These are phyloP conservation scores for Phytophthora crassamura DNA, from an alignment of 352 stramenopile genomes.

Conservation along the genomic window DNA sequence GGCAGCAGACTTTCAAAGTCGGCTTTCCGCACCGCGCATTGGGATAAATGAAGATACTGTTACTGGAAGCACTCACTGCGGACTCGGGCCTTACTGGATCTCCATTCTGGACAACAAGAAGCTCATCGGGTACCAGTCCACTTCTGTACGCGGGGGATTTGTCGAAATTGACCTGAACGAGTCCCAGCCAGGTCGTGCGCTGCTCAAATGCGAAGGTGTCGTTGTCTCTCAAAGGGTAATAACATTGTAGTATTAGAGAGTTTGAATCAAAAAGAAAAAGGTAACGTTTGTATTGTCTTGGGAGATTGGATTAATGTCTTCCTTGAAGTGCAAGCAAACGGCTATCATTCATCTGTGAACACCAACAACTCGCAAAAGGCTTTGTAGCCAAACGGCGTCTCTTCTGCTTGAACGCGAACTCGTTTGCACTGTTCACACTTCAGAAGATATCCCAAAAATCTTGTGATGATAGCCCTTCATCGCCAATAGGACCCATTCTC, in stretches of 20 bases:
- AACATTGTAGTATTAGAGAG: too few species aligned
- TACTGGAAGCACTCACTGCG: constrained; percentile 89
- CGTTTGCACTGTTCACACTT: too few species aligned
- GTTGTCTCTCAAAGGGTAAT: too few species aligned
- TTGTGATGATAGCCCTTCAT: constrained; percentile 29
- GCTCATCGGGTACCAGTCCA: constrained; percentile 36
- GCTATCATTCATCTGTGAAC: too few species aligned
- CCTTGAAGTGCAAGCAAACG: too few species aligned
- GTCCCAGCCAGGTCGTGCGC: constrained; percentile 24
- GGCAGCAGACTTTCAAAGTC: constrained; percentile 34
- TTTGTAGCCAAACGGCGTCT: too few species aligned
- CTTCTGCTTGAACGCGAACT: too few species aligned
- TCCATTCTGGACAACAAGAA: constrained; percentile 27
- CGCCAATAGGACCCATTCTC: too few species aligned
- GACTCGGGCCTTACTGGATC: constrained; percentile 83
- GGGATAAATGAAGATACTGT: constrained; percentile 92
- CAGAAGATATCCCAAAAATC: constrained; percentile 7
- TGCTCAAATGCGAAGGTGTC: constrained; percentile 44
- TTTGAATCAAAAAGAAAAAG: too few species aligned
- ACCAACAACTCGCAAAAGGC: too few species aligned
- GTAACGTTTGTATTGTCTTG: too few species aligned
- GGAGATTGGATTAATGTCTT: too few species aligned
- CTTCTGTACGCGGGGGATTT: constrained; percentile 34
- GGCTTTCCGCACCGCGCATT: constrained; percentile 89
- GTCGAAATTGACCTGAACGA: constrained; percentile 28